Percentiles rank a stretch among this genome's conserved stretches.
Conservation (phyloP, 2,329 filamentous ascomycete genomes). For the Aaosphaeria pasadenensis region DNA sequence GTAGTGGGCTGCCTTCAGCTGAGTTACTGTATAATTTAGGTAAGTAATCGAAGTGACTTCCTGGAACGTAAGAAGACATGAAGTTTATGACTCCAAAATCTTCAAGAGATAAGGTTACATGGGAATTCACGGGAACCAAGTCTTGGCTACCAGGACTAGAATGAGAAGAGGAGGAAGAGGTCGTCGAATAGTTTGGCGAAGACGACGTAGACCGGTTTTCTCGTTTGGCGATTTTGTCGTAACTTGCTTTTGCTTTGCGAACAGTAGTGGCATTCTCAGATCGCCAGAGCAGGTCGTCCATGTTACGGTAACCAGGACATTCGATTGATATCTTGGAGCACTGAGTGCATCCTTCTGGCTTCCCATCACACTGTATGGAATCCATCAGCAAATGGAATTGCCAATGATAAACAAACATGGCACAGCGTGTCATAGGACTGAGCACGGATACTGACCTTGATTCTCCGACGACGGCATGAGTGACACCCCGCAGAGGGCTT, state of each 20-base stretch:
- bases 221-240: neutral
- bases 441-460: slow-evolving; percentile 6
- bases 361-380: slow-evolving; percentile 8
- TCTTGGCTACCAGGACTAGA: neutral
- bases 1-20: neutral
- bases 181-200: too few species aligned
- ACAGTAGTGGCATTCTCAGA: slow-evolving; percentile 11
- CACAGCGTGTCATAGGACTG: too few species aligned
- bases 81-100: slow-evolving; percentile 9
- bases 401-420: neutral
- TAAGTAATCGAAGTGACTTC: slow-evolving; percentile 17
- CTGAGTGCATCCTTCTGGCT: slow-evolving; percentile 8
- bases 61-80: slow-evolving; percentile 14
- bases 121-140: neutral
- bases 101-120: neutral
- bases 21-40: slow-evolving; percentile 3
- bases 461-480: slow-evolving; percentile 9
- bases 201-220: neutral
- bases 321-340: slow-evolving; percentile 9
- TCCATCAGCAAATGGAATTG: neutral
- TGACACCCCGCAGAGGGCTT: slow-evolving; percentile 11
- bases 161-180: too few species aligned
- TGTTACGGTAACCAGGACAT: slow-evolving; percentile 14
- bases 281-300: slow-evolving; percentile 10
- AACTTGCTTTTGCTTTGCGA: slow-evolving; percentile 5